Evolutionary conservation across 1,139 yeast genomes (phyloP), one percentile per base, ranked within the genome.

Genomic region (Lodderomyces metapsilosis): DNA sequence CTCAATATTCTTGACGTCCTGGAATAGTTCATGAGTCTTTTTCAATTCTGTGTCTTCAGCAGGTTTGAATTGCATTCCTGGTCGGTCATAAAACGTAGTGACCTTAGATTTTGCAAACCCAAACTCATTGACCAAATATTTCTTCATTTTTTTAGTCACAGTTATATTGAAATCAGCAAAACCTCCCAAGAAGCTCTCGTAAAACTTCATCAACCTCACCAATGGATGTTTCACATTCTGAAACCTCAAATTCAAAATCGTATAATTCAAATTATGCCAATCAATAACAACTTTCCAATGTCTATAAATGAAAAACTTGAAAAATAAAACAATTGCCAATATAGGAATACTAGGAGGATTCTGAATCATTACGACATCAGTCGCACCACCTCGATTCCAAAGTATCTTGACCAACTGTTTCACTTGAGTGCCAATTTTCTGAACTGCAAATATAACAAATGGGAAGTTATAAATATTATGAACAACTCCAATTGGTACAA

Each of bases 261-360:
- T 78, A 62, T 80, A 92, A 40, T 95, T 96, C 52, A 94, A 70
- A 59, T 94, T 94, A 61, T 94, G 99, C 98, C 98, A 94, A 62
- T 94, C 99, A 42, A 94, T 79, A 15, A 92, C 74, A 30, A 92
- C 65, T 52, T 76, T 63, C 1, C 87, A 78, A 5, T 80, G 67
- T 8, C 84, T 79, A 38, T 83, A 76, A 51, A 80, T 66, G 30
- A 79, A 42, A 36, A 70, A 59, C 43, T 78, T 76, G 56, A 77
- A 81, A 2, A 83, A 34, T 4, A 85, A 75, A 1, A 80, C 74
- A 6, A 91, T 67, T 0, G 84, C 76, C 27, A 94, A 66, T 4
- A 88, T 69, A 1, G 99, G 99, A 36, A 94, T 74, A 4, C 89
- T 80, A 0, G 99, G 99, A 0, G 99, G 99, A 58, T 91, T 92